Percentiles rank a stretch among this genome's conserved stretches.
Conservation (phyloP, 768 basidiomycete genomes). For the Kwoniella botswanensis region DNA sequence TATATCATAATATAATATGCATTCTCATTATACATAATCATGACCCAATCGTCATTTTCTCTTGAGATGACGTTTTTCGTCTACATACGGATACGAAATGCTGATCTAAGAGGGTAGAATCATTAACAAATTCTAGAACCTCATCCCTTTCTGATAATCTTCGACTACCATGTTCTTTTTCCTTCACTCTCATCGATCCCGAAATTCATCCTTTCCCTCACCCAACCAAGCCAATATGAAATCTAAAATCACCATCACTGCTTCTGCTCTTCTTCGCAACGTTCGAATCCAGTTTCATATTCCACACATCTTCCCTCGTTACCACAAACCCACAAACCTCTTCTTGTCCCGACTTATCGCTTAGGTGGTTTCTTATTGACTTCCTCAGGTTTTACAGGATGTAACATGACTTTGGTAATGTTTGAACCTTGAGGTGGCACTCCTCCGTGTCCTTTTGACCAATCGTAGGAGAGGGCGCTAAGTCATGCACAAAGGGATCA, state of each 20-base stretch:
- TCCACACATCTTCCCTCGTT: neutral
- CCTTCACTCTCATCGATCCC: neutral
- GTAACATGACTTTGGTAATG: slow-evolving; percentile 61
- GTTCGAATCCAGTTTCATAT: neutral
- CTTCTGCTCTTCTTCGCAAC: too few species aligned
- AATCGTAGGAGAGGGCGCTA: slow-evolving; percentile 83
- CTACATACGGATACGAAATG: neutral
- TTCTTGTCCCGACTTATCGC: slow-evolving; percentile 14
- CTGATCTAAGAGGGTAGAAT: too few species aligned
- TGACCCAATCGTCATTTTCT: neutral
- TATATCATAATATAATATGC: neutral
- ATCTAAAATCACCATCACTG: neutral
- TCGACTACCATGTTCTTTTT: neutral
- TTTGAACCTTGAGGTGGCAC: slow-evolving; percentile 65
- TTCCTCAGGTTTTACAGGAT: slow-evolving; percentile 61
- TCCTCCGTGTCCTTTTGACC: slow-evolving; percentile 89
- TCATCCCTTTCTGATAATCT: too few species aligned
- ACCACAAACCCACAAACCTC: neutral
- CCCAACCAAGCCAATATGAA: neutral
- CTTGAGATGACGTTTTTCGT: too few species aligned
- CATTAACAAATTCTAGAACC: too few species aligned
- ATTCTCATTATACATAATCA: neutral
- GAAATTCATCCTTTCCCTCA: neutral
- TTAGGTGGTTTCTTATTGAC: slow-evolving; percentile 57
- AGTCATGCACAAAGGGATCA: neutral